Evolutionary conservation across 768 basidiomycete species (phyloP).

Genomic region (Hypholoma fasciculare): DNA sequence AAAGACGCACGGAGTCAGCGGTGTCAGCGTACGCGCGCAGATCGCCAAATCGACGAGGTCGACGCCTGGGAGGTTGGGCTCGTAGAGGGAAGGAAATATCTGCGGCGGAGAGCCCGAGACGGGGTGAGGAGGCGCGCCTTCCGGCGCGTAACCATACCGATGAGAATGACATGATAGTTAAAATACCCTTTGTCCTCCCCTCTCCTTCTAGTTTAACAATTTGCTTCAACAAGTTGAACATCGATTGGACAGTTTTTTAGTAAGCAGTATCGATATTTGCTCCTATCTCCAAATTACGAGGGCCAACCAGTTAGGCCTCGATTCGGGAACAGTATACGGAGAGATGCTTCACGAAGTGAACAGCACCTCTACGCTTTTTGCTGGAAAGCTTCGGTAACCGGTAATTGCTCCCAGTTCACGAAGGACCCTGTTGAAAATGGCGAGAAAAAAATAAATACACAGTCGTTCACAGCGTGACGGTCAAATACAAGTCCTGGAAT

Average conservation of each 20-base stretch:
- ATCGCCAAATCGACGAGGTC: not conserved
- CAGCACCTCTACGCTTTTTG: constrained; percentile 92
- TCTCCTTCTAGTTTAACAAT: constrained; percentile 94
- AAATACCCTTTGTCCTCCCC: constrained; percentile 96
- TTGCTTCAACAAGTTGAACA: constrained; percentile 92
- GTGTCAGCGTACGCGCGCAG: not conserved
- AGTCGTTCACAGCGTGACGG: constrained; percentile 62
- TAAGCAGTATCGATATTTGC: constrained; percentile 78
- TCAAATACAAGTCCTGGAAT: constrained; percentile 74
- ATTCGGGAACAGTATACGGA: constrained; percentile 83
- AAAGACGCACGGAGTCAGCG: not conserved
- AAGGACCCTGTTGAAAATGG: constrained; percentile 3
- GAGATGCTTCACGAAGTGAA: constrained; percentile 91
- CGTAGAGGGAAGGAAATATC: not conserved
- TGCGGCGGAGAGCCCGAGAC: not conserved
- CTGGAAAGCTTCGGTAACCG: constrained; percentile 86
- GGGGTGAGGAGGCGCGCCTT: not conserved
- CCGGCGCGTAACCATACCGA: constrained; percentile 57
- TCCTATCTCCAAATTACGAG: constrained; percentile 77
- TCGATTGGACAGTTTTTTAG: constrained; percentile 83
- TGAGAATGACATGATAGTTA: constrained; percentile 93
- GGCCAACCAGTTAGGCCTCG: constrained; percentile 80
- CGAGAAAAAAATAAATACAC: not conserved
- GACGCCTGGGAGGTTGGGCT: not conserved
- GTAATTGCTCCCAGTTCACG: constrained; percentile 83